Base-by-base conservation (phyloP, 2,329 filamentous ascomycete genomes). In the Aspergillus sp. region DNA sequence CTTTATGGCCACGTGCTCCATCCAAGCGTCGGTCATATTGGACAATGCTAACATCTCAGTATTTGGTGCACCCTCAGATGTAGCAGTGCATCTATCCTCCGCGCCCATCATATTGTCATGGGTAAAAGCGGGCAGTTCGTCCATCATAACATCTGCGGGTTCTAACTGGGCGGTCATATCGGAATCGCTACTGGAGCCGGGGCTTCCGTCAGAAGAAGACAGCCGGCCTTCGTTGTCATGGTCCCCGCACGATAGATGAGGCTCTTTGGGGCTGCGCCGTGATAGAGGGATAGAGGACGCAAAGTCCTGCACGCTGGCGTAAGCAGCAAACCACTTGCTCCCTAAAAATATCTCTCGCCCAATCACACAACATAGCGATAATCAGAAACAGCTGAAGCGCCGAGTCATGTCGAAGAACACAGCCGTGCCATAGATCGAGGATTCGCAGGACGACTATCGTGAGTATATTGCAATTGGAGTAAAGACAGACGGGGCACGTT, bases 261-360 rank as follows among this genome's bases (percentile, higher is more conserved):
- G 25, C 23, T 38, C 47, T 44, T 50, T 38, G 19, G 44, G 14
- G 20, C 25, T 50, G 40, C 5, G 14, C 25, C 34, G 25, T 20
- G 47, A 50, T 11, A 17, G 13, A 19, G 19, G 11, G 16, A 20
- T 6, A 25, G 42, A 20, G 31, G 20, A 41, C 2, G n/a, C 29
- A n/a, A 17, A 16, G 13, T n/a, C 48, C 21, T 32, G 48, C 31
- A 16, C 32, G 42, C 45, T 38, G 16, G 17, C 31, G 41, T 29
- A 50, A 16, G 16, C 41, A 34, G 20, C 17, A 16, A 31, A 50
- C 31, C 11, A 50, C 29, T 16, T 45, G 48, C 17, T 50, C 48
- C 11, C 17, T 38, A 19, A 45, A 50, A 36, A 50, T 50, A 29
- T 50, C 48, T 29, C 48, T 50, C 6, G 48, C 42, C 48, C 48